phyloP scores from a whole-genome alignment of 495 filamentous ascomycete genomes.

The Parathielavia hyrcaniae region DNA sequence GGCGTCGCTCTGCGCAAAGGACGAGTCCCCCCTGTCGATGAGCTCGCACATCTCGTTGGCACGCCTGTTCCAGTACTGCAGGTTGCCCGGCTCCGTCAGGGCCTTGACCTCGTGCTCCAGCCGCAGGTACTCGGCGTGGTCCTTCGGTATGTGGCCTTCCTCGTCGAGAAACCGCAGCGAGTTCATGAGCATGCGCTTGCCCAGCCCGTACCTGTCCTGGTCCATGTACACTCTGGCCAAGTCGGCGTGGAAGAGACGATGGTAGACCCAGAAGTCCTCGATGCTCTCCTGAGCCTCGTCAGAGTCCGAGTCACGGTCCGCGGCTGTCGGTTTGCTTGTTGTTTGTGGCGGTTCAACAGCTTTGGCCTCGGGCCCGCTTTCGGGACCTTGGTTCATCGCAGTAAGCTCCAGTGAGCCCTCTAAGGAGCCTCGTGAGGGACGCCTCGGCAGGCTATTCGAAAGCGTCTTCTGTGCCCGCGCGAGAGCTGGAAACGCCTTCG shows the following conservation, averaged over 20 bases:
- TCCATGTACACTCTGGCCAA: conserved; percentile 5
- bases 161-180: background rate
- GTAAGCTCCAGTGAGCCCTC: too few relatives aligned
- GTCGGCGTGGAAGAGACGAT: background rate
- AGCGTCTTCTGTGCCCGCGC: too few relatives aligned
- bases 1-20: background rate
- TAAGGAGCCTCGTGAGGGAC: too few relatives aligned
- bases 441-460: too few relatives aligned
- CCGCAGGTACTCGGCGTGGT: background rate
- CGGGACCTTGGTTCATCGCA: too few relatives aligned
- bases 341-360: too few relatives aligned
- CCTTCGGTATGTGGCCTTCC: background rate
- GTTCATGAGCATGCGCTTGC: background rate
- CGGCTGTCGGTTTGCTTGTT: too few relatives aligned
- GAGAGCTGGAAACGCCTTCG: too few relatives aligned
- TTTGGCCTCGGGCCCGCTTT: too few relatives aligned
- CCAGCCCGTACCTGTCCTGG: conserved; percentile 1
- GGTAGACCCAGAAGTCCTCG: background rate
- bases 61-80: background rate
- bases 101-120: background rate
- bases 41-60: background rate
- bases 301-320: background rate
- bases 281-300: background rate
- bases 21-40: background rate
- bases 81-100: background rate